Evolutionary conservation across 2,329 filamentous ascomycete genomes (phyloP).

Genomic region (Cladophialophora yegresii): DNA sequence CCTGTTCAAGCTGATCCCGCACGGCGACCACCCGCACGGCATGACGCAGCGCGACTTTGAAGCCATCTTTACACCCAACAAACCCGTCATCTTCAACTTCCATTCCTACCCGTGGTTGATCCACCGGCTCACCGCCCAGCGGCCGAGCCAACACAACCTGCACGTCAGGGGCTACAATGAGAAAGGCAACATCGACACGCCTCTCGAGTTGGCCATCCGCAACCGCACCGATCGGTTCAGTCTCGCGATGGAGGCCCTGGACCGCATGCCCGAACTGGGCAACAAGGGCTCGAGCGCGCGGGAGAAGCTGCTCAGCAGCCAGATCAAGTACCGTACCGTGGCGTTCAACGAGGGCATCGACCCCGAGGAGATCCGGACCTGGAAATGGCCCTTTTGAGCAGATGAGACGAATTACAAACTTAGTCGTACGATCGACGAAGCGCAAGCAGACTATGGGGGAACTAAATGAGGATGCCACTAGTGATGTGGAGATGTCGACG

Average conservation of each 20-base stretch:
- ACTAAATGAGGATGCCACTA: neutral
- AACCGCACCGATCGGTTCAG: slow-evolving; percentile 78
- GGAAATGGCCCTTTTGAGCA: slow-evolving; percentile 61
- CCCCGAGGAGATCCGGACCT: slow-evolving; percentile 64
- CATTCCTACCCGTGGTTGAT: slow-evolving; percentile 81
- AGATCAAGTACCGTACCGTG: slow-evolving; percentile 64
- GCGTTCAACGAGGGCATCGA: slow-evolving; percentile 72
- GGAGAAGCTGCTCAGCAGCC: slow-evolving; percentile 65
- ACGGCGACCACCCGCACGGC: slow-evolving; percentile 71
- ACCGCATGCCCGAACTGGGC: slow-evolving; percentile 62
- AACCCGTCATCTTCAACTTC: slow-evolving; percentile 79
- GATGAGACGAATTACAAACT: neutral
- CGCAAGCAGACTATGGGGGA: neutral
- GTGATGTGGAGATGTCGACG: neutral
- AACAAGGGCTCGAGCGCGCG: slow-evolving; percentile 65
- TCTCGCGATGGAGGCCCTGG: slow-evolving; percentile 74
- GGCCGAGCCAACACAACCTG: slow-evolving; percentile 66
- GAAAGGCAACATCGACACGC: slow-evolving; percentile 83
- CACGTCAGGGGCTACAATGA: slow-evolving; percentile 78
- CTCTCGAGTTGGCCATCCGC: slow-evolving; percentile 73
- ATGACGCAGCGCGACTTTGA: slow-evolving; percentile 66
- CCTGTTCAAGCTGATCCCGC: slow-evolving; percentile 75
- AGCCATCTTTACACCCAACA: slow-evolving; percentile 70
- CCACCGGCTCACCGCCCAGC: slow-evolving; percentile 74
- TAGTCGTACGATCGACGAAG: neutral